phyloP scores from a whole-genome alignment of 257 asterid genomes.

The Agastache rugosa region DNA sequence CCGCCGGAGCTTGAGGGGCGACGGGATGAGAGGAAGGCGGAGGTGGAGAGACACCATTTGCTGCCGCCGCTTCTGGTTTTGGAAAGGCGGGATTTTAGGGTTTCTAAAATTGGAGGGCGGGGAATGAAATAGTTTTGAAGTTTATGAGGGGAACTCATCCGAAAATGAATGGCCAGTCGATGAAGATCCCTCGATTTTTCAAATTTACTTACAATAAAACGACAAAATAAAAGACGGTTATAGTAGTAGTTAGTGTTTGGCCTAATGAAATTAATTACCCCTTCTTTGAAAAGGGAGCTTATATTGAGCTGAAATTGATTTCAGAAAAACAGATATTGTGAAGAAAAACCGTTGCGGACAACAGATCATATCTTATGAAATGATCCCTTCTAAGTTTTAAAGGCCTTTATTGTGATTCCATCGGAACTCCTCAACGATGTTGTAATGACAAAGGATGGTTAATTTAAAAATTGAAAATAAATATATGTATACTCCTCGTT shows the following conservation, averaged over 20 bases:
- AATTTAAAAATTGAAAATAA: too few species aligned
- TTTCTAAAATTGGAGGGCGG: constrained; percentile 31
- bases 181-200: neutral
- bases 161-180: neutral
- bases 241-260: neutral
- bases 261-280: neutral
- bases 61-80: constrained; percentile 10
- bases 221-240: neutral
- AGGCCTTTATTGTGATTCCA: too few species aligned
- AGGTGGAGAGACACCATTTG: constrained; percentile 32
- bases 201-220: neutral
- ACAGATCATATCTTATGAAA: neutral
- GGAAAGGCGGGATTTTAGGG: constrained; percentile 10
- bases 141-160: neutral
- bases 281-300: neutral
- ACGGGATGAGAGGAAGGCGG: constrained; percentile 34
- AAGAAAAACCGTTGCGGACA: neutral
- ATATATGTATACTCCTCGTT: too few species aligned
- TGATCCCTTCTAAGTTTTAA: too few species aligned
- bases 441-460: too few species aligned
- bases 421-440: too few species aligned
- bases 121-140: neutral
- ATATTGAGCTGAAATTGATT: neutral
- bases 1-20: constrained; percentile 19
- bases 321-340: too few species aligned